These are phyloP conservation scores for Annona cherimola DNA, from an alignment of 164 flowering plant species.

Conservation along the genomic window DNA sequence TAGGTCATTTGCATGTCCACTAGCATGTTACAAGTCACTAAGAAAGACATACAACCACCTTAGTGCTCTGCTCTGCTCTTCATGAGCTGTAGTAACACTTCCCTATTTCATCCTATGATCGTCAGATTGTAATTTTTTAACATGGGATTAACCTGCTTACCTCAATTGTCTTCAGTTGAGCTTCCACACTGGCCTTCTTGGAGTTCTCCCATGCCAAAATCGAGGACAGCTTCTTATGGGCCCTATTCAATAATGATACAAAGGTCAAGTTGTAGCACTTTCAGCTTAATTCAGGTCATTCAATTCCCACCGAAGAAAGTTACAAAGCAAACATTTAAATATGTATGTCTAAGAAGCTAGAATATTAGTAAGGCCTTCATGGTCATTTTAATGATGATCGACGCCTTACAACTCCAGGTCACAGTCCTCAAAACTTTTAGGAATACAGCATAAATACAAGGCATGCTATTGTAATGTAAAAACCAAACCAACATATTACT, in stretches of 20 bases:
- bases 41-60: background rate
- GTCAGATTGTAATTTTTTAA: background rate
- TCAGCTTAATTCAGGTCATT: background rate
- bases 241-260: constrained; percentile 35
- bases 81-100: background rate
- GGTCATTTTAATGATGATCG: background rate
- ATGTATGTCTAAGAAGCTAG: background rate
- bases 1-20: background rate
- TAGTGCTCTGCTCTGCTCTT: background rate
- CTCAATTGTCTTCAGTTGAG: constrained; percentile 61
- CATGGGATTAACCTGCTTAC: constrained; percentile 23
- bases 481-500: too few species aligned
- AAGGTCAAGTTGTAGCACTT: background rate
- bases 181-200: constrained; percentile 63
- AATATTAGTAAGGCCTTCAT: background rate
- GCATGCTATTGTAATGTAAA: too few species aligned
- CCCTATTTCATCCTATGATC: background rate
- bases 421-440: too few species aligned
- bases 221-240: constrained; percentile 48
- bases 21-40: too few species aligned
- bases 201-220: constrained; percentile 71
- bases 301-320: background rate
- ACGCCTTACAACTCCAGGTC: background rate
- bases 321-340: background rate
- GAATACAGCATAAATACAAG: too few species aligned